These are phyloP conservation scores for Pholiota conissans DNA, from an alignment of 768 basidiomycete species.

Conservation along the genomic window DNA sequence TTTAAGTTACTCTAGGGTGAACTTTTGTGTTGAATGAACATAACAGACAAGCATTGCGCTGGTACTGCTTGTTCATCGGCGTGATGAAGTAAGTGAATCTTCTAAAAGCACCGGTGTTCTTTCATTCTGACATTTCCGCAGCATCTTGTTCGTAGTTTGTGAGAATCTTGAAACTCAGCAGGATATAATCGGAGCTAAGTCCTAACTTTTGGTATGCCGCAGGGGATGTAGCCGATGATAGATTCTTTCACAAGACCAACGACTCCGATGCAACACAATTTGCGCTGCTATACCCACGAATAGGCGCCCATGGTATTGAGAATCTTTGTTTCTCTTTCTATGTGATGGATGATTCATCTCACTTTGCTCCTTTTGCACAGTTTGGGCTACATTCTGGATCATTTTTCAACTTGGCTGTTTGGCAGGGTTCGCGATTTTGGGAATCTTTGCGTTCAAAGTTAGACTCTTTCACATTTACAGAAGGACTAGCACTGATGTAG, in stretches of 20 bases:
- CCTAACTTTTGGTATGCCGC: background rate
- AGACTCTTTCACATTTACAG: too few species aligned
- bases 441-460: slow-evolving; percentile 84
- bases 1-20: slow-evolving; percentile 2
- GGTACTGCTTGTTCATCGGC: slow-evolving; percentile 82
- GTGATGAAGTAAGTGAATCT: slow-evolving; percentile 70
- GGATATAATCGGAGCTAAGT: background rate
- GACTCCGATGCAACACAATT: slow-evolving; percentile 94
- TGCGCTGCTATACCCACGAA: slow-evolving; percentile 65
- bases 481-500: background rate
- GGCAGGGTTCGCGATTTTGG: slow-evolving; percentile 77
- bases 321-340: background rate
- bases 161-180: slow-evolving; percentile 24
- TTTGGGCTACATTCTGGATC: slow-evolving; percentile 88
- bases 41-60: slow-evolving; percentile 73
- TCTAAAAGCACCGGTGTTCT: background rate
- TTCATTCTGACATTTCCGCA: slow-evolving; percentile 25
- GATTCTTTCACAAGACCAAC: slow-evolving; percentile 92
- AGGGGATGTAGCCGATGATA: slow-evolving; percentile 95
- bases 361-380: slow-evolving; percentile 33
- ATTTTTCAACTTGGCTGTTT: slow-evolving; percentile 74
- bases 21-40: background rate
- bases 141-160: slow-evolving; percentile 89
- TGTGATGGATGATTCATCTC: background rate
- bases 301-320: slow-evolving; percentile 71